Evolutionary conservation across 306 rosid genomes (phyloP).

Genomic region (Argentina anserina): DNA sequence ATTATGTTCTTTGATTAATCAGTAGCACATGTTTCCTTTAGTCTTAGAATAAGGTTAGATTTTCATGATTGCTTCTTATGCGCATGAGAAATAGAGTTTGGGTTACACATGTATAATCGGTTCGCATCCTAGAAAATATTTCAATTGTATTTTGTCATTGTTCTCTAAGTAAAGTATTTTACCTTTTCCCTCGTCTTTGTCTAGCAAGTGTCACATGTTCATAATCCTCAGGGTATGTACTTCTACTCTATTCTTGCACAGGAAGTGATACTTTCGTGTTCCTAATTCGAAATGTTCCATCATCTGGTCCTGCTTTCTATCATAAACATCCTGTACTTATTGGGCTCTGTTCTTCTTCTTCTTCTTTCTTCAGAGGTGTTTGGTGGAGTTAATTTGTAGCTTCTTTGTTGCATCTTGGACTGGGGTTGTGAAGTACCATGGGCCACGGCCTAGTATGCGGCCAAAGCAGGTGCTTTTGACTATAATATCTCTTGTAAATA

Average conservation of each 20-base stretch:
- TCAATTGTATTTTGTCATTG: background rate
- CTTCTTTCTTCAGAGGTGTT: constrained; percentile 54
- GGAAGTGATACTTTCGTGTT: background rate
- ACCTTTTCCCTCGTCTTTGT: background rate
- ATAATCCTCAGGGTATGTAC: background rate
- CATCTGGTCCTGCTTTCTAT: background rate
- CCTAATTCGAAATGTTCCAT: background rate
- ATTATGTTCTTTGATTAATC: background rate
- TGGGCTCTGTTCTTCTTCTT: constrained; percentile 1
- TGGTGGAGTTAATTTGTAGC: constrained; percentile 95
- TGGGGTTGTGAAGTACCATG: constrained; percentile 96
- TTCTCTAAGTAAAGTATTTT: background rate
- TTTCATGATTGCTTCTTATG: background rate
- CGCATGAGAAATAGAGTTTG: background rate
- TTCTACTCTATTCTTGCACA: background rate
- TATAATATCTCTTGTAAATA: background rate
- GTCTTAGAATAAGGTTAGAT: background rate
- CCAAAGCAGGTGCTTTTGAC: constrained; percentile 65
- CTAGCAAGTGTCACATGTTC: background rate
- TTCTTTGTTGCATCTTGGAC: constrained; percentile 99
- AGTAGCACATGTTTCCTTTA: background rate
- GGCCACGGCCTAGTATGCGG: constrained; percentile 90
- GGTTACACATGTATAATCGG: background rate
- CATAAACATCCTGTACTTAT: background rate
- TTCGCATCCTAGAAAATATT: background rate